A percentile compares a stretch with the other conserved stretches of the same genome.
phyloP scores from a whole-genome alignment of 2,329 filamentous ascomycete species.

The Diplodia mutila region DNA sequence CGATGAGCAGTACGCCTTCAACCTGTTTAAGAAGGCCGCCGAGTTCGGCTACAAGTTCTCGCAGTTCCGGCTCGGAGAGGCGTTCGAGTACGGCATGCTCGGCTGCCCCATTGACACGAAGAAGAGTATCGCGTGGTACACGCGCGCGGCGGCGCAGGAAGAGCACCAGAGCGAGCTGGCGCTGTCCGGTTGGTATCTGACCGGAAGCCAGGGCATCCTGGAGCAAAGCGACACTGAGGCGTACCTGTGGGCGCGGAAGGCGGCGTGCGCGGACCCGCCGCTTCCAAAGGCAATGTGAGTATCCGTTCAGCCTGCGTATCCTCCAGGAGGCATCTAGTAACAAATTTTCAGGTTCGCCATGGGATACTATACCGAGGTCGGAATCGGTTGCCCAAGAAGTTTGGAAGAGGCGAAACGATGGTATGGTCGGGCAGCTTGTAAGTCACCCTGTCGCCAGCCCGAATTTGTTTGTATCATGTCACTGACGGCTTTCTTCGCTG shows the following conservation, averaged over 20 bases:
- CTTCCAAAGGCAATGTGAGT: constrained; percentile 78
- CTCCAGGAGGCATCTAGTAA: neutral
- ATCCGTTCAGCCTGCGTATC: too few species aligned
- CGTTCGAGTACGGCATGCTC: constrained; percentile 86
- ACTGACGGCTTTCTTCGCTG: constrained; percentile 29
- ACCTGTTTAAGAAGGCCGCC: constrained; percentile 82
- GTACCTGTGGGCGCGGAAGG: constrained; percentile 95
- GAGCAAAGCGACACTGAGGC: constrained; percentile 94
- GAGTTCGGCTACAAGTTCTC: constrained; percentile 93
- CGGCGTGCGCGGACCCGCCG: constrained; percentile 73
- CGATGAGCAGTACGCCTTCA: constrained; percentile 80
- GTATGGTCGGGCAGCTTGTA: constrained; percentile 97
- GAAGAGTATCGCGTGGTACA: constrained; percentile 92
- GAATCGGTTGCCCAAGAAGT: constrained; percentile 84
- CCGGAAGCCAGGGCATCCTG: constrained; percentile 83
- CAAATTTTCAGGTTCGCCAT: constrained; percentile 69
- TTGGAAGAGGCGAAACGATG: constrained; percentile 95
- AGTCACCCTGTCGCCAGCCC: constrained; percentile 49
- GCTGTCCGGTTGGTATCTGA: constrained; percentile 76
- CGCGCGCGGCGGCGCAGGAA: constrained; percentile 83
- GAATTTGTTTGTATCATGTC: neutral
- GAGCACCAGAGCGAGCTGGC: constrained; percentile 86
- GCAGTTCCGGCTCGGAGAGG: constrained; percentile 84
- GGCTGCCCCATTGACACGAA: constrained; percentile 82
- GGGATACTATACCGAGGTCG: constrained; percentile 96